A percentile compares a stretch with the other conserved stretches of the same genome.
phyloP scores from a whole-genome alignment of 78 protist species.

The Chrysochromulina parva region DNA sequence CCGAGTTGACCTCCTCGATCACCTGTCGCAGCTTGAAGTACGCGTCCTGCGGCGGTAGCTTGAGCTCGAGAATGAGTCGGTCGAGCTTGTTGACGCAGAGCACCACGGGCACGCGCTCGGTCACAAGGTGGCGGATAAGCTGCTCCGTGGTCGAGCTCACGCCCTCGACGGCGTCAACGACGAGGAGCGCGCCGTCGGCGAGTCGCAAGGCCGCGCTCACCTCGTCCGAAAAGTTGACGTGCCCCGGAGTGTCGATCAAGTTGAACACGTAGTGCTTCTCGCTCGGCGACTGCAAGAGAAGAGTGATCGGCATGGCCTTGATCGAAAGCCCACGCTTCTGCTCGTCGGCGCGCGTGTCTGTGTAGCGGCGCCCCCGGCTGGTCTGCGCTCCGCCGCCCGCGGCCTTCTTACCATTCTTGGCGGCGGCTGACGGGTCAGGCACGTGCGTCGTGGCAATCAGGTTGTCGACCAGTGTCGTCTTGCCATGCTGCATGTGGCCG shows the following conservation, averaged over 20 bases:
- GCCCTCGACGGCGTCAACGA: slow-evolving; percentile 97
- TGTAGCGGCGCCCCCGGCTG: slow-evolving; percentile 70
- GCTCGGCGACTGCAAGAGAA: slow-evolving; percentile 72
- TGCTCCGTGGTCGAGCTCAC: slow-evolving; percentile 82
- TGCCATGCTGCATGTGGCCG: slow-evolving; percentile 93
- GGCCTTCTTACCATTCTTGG: neutral
- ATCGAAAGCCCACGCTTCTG: slow-evolving; percentile 85
- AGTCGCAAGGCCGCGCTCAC: slow-evolving; percentile 81
- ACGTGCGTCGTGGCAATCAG: slow-evolving; percentile 86
- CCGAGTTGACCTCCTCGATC: slow-evolving; percentile 81
- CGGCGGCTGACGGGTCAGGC: too few species aligned
- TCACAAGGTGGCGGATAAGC: slow-evolving; percentile 39
- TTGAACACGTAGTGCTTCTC: slow-evolving; percentile 86
- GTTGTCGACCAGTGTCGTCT: slow-evolving; percentile 90
- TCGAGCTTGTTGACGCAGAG: slow-evolving; percentile 82
- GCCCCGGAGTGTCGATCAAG: slow-evolving; percentile 99
- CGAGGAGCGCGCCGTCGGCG: slow-evolving; percentile 90
- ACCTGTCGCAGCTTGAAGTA: slow-evolving; percentile 87
- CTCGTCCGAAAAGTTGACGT: slow-evolving; percentile 90
- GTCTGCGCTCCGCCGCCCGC: too few species aligned
- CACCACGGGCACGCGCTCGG: neutral
- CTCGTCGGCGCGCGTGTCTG: slow-evolving; percentile 93
- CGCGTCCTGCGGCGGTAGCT: slow-evolving; percentile 96
- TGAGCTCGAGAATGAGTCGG: slow-evolving; percentile 90
- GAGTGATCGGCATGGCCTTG: slow-evolving; percentile 90